A percentile compares a stretch with the other conserved stretches of the same genome.
These are phyloP conservation scores for Starmerella davenportii DNA, from an alignment of 805 yeast species.

Conservation along the genomic window DNA sequence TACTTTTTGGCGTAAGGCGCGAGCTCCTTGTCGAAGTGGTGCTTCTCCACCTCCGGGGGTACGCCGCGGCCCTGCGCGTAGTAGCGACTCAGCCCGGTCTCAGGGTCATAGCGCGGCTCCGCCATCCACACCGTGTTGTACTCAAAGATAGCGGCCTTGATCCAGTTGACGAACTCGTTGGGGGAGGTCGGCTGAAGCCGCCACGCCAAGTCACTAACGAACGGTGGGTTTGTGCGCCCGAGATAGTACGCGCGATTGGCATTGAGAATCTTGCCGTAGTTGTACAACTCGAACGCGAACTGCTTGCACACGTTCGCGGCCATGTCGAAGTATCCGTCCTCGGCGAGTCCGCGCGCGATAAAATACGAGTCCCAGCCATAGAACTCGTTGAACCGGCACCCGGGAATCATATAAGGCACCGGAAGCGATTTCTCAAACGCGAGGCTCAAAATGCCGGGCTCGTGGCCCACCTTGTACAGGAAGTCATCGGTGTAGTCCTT, in stretches of 20 bases:
- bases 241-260: slow-evolving; percentile 86
- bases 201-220: slow-evolving; percentile 79
- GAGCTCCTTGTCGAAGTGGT: slow-evolving; percentile 63
- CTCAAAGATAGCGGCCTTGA: slow-evolving; percentile 69
- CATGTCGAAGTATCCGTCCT: slow-evolving; percentile 44
- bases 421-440: slow-evolving; percentile 42
- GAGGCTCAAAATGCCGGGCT: slow-evolving; percentile 73
- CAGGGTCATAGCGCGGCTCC: slow-evolving; percentile 52
- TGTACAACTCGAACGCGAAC: slow-evolving; percentile 71
- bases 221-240: slow-evolving; percentile 92
- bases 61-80: slow-evolving; percentile 84
- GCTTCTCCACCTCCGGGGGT: slow-evolving; percentile 89
- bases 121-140: slow-evolving; percentile 65
- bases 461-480: slow-evolving; percentile 54
- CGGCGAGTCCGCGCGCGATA: slow-evolving; percentile 66
- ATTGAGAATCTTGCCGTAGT: slow-evolving; percentile 83
- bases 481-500: slow-evolving; percentile 50
- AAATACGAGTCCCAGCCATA: slow-evolving; percentile 98
- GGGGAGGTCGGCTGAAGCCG: slow-evolving; percentile 36
- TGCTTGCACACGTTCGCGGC: slow-evolving; percentile 85
- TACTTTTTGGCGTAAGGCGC: slow-evolving; percentile 51
- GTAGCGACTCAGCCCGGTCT: slow-evolving; percentile 70
- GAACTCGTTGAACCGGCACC: slow-evolving; percentile 89
- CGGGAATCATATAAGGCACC: slow-evolving; percentile 86
- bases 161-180: slow-evolving; percentile 44